Conservation (phyloP, 768 basidiomycete genomes). For the Tulasnella sp. region DNA sequence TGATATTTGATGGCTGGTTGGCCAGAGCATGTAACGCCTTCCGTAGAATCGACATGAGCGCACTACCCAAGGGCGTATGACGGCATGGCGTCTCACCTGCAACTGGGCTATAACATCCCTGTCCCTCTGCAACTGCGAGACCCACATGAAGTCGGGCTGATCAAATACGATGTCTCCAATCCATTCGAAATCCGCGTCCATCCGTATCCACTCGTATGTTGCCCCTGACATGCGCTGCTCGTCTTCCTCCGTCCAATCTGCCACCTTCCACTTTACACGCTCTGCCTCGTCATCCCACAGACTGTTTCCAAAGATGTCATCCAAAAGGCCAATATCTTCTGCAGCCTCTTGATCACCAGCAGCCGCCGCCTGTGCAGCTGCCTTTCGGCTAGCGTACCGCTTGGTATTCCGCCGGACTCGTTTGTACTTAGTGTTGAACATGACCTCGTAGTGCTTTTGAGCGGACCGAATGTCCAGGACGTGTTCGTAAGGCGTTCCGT, state of each 20-base stretch:
- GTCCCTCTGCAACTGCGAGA: constrained; percentile 88
- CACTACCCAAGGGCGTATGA: too few relatives aligned
- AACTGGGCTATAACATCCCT: constrained; percentile 94
- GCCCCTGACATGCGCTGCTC: constrained; percentile 88
- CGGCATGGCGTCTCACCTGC: constrained; percentile 62
- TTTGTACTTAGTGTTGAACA: constrained; percentile 97
- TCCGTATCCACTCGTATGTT: constrained; percentile 98
- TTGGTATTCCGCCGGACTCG: constrained; percentile 93
- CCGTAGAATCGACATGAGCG: constrained; percentile 5
- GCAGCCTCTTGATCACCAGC: constrained; percentile 87
- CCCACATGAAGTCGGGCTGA: constrained; percentile 98
- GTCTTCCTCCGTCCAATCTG: constrained; percentile 96
- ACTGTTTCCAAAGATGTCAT: constrained; percentile 86
- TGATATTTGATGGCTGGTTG: constrained; percentile 70
- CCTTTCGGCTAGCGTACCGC: constrained; percentile 87
- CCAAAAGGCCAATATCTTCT: constrained; percentile 87
- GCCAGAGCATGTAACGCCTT: constrained; percentile 87
- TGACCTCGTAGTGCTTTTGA: constrained; percentile 93
- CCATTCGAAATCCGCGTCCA: constrained; percentile 99
- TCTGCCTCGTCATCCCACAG: constrained; percentile 95
- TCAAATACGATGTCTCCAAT: constrained; percentile 86
- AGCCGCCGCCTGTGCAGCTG: constrained; percentile 84
- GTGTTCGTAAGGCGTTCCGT: constrained; percentile 98
- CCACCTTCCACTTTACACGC: constrained; percentile 90
- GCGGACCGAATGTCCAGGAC: constrained; percentile 80